A percentile compares a stretch with the other conserved stretches of the same genome.
Conservation (phyloP, 1,284 basidiomycete species). For the Ceratobasidium sp. region DNA sequence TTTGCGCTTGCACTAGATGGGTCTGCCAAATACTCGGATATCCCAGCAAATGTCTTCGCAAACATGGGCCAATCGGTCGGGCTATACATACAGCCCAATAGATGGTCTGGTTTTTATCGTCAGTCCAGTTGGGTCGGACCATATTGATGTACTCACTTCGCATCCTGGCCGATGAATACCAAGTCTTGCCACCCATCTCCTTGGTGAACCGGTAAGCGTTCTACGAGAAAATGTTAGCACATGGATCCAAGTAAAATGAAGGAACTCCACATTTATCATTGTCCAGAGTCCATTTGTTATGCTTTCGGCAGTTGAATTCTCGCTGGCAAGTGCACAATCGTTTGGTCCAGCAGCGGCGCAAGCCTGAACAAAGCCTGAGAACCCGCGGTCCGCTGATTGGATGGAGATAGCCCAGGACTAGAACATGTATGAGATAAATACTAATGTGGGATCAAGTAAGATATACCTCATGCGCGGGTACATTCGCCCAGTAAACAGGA, state of each 20-base stretch:
- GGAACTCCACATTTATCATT: not conserved
- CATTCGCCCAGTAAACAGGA: constrained; percentile 4
- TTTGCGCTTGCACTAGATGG: not conserved
- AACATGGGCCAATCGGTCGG: constrained; percentile 26
- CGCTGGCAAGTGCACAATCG: constrained; percentile 11
- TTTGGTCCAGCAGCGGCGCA: constrained; percentile 32
- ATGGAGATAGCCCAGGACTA: not conserved
- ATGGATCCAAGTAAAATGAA: not conserved
- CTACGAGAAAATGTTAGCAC: not conserved
- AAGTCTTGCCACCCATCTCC: not conserved
- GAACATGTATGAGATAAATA: not conserved
- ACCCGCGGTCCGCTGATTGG: constrained; percentile 9
- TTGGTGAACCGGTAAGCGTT: not conserved
- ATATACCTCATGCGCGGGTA: constrained; percentile 8
- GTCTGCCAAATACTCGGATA: not conserved
- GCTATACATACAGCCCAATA: constrained; percentile 14
- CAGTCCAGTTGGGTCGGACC: not conserved
- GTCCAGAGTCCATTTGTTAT: not conserved
- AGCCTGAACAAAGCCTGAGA: not conserved
- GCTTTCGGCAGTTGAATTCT: not conserved
- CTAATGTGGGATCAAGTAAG: not conserved
- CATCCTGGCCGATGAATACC: not conserved
- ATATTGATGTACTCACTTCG: constrained; percentile 7
- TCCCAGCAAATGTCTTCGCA: not conserved
- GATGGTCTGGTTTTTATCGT: not conserved